A percentile compares a stretch with the other conserved stretches of the same genome.
phyloP scores from a whole-genome alignment of 1,284 basidiomycete genomes.

The Hemileccinum hortonii region DNA sequence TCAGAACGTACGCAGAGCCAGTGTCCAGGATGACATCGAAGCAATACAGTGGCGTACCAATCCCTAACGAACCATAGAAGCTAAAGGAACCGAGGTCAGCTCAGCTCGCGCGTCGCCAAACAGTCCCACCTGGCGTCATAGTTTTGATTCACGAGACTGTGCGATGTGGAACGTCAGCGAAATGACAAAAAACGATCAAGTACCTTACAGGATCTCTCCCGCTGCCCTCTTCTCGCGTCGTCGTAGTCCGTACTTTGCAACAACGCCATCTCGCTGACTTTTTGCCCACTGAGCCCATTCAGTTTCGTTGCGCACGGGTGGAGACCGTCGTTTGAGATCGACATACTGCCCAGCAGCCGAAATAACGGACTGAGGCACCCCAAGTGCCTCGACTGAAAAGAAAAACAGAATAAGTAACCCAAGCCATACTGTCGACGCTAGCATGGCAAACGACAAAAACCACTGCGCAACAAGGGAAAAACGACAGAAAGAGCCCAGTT shows the following conservation, averaged over 20 bases:
- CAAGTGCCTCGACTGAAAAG: conserved; percentile 11
- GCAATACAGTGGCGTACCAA: conserved; percentile 30
- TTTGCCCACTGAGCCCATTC: conserved; percentile 29
- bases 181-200: background rate
- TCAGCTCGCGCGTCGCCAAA: background rate
- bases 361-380: conserved; percentile 7
- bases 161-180: background rate
- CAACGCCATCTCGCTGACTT: conserved; percentile 18
- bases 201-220: conserved; percentile 23
- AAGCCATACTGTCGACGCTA: background rate
- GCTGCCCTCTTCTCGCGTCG: conserved; percentile 15
- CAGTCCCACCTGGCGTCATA: conserved; percentile 21
- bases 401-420: conserved; percentile 16
- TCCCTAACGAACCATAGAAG: conserved; percentile 26
- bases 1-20: conserved; percentile 40
- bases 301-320: conserved; percentile 13
- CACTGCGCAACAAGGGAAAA: conserved; percentile 5
- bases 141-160: conserved; percentile 26
- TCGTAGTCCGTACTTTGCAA: conserved; percentile 24
- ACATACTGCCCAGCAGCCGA: conserved; percentile 22
- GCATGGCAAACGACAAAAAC: conserved; percentile 13
- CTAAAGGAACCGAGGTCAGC: conserved; percentile 15
- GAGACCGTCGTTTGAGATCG: conserved; percentile 17
- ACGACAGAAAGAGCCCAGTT: conserved; percentile 2
- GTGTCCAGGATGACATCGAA: conserved; percentile 43